Evolutionary conservation across 305 asterid genomes (phyloP).

Genomic region (Solanum hybrid): DNA sequence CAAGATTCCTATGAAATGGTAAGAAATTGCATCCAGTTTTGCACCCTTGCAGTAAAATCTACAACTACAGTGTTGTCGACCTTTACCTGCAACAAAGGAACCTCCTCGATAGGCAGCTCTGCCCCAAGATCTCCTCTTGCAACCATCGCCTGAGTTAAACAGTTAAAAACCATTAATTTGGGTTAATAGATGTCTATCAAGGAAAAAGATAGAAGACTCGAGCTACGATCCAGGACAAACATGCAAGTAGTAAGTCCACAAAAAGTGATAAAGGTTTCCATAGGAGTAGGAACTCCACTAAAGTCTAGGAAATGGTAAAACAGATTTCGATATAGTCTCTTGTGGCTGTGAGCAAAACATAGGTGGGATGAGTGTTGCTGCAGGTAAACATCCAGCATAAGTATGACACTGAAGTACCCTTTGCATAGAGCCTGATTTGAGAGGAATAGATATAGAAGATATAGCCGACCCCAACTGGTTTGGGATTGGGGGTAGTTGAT

Average conservation of each 20-base stretch:
- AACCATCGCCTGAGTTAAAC: constrained; percentile 78
- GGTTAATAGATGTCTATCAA: neutral
- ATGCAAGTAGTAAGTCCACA: neutral
- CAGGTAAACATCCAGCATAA: neutral
- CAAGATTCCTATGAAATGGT: neutral
- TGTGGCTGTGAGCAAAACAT: neutral
- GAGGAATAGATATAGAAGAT: neutral
- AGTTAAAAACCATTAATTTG: neutral
- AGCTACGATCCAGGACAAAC: neutral
- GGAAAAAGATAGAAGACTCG: neutral
- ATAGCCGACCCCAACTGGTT: neutral
- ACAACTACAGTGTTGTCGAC: neutral
- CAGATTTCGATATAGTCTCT: neutral
- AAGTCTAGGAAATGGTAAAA: neutral
- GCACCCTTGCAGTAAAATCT: neutral
- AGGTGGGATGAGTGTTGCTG: neutral
- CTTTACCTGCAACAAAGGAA: constrained; percentile 88
- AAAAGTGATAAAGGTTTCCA: neutral
- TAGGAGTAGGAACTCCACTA: neutral
- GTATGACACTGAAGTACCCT: neutral
- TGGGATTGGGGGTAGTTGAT: neutral
- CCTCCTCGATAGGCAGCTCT: constrained; percentile 94
- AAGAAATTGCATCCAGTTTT: neutral
- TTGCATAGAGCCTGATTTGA: neutral
- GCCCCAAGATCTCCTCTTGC: constrained; percentile 99